Evolutionary conservation across 371 early-diverging fungal genomes (phyloP).

Genomic region (Dipsacomyces acuminosporus): DNA sequence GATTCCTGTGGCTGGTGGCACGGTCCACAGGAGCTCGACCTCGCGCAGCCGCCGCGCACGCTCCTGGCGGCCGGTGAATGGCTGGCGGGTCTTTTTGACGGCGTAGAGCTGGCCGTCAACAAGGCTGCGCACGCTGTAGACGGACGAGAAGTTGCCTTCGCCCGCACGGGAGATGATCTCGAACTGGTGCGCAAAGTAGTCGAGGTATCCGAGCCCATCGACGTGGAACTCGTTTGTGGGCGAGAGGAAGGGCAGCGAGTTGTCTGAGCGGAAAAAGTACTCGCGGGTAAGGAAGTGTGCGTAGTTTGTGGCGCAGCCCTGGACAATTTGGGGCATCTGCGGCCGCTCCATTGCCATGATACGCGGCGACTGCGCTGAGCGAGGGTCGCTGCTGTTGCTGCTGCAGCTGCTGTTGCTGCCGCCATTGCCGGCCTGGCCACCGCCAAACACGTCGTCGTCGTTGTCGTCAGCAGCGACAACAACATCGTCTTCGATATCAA

Average conservation of each 20-base stretch:
- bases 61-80: slow-evolving; percentile 69
- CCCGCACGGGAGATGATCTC: slow-evolving; percentile 53
- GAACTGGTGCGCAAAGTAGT: slow-evolving; percentile 44
- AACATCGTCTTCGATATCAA: slow-evolving; percentile 6
- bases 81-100: slow-evolving; percentile 66
- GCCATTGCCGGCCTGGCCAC: slow-evolving; percentile 5
- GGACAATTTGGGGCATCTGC: slow-evolving; percentile 48
- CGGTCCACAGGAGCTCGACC: slow-evolving; percentile 66
- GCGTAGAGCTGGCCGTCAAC: slow-evolving; percentile 61
- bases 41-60: slow-evolving; percentile 72
- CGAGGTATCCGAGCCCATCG: slow-evolving; percentile 43
- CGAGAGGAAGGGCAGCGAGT: slow-evolving; percentile 34
- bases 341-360: slow-evolving; percentile 40
- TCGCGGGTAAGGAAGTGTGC: slow-evolving; percentile 43
- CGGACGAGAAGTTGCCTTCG: slow-evolving; percentile 76
- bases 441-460: slow-evolving; percentile 23
- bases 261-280: slow-evolving; percentile 29
- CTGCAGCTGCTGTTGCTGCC: not conserved
- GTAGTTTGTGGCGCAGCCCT: slow-evolving; percentile 47
- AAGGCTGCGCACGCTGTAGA: slow-evolving; percentile 60
- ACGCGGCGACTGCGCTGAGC: slow-evolving; percentile 17
- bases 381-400: not conserved
- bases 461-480: too few species aligned
- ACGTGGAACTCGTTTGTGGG: slow-evolving; percentile 23
- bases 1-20: slow-evolving; percentile 58